Conservation (phyloP, 768 basidiomycete genomes). For the Boletus edulis region DNA sequence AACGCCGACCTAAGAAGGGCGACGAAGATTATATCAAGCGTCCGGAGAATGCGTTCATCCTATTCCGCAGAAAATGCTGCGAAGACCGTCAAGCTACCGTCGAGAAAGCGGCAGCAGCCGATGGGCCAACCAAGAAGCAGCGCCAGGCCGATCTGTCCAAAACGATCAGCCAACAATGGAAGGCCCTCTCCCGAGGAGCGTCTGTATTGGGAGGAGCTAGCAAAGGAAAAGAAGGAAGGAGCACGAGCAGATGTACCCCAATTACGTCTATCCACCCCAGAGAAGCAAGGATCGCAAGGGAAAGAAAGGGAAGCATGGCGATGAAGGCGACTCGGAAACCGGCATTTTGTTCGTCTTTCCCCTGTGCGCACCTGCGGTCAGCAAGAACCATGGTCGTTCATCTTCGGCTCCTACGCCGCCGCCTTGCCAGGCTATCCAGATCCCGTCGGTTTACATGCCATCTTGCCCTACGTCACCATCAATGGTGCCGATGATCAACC, state of each 20-base stretch:
- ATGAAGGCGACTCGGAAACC: conserved; percentile 50
- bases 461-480: conserved; percentile 67
- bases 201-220: conserved; percentile 70
- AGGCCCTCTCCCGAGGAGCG: conserved; percentile 59
- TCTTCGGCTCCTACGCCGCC: conserved; percentile 62
- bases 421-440: conserved; percentile 65
- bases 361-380: conserved; percentile 37
- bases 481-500: conserved; percentile 52
- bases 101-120: conserved; percentile 40
- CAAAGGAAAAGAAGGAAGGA: conserved; percentile 78
- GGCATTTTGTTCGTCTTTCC: conserved; percentile 48
- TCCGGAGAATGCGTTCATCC: conserved; percentile 82
- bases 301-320: conserved; percentile 38
- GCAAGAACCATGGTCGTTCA: conserved; percentile 44
- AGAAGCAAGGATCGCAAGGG: conserved; percentile 48
- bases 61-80: conserved; percentile 78
- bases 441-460: conserved; percentile 62
- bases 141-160: conserved; percentile 79
- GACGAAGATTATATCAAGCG: conserved; percentile 81
- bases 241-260: conserved; percentile 70
- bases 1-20: conserved; percentile 57
- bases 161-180: conserved; percentile 82
- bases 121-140: conserved; percentile 61
- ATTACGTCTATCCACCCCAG: conserved; percentile 79
- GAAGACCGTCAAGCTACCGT: conserved; percentile 61